These are phyloP conservation scores for Lactarius psammicola DNA, from an alignment of 768 basidiomycete species.

Conservation along the genomic window DNA sequence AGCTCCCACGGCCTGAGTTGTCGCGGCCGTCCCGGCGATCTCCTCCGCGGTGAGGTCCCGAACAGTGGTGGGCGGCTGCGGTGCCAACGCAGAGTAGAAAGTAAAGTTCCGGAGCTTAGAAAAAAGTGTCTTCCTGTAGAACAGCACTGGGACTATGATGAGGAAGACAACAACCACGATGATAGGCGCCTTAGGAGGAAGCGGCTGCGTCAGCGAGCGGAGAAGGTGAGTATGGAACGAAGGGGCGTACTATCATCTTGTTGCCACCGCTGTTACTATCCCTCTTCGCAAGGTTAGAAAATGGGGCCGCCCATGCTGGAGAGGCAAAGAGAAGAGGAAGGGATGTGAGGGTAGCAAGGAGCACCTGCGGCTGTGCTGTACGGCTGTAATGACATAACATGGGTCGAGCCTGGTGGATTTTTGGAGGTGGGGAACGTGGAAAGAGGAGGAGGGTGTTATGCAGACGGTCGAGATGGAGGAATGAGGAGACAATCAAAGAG, in stretches of 20 bases:
- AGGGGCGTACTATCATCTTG: conserved; percentile 12
- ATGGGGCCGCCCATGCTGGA: conserved; percentile 17
- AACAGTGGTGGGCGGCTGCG: conserved; percentile 2
- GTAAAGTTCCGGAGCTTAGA: conserved; percentile 3
- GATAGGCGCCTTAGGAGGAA: conserved; percentile 20
- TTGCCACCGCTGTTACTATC: neutral
- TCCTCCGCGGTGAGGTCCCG: conserved; percentile 28
- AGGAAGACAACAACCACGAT: conserved; percentile 21
- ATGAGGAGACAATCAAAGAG: neutral
- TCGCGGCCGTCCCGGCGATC: conserved; percentile 21
- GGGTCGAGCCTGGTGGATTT: neutral
- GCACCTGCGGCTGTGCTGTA: neutral
- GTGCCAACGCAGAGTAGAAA: neutral
- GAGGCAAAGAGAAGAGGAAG: conserved; percentile 5
- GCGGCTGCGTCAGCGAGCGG: neutral
- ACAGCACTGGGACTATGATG: conserved; percentile 1
- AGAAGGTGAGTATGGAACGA: neutral
- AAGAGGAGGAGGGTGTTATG: neutral
- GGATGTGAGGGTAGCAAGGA: neutral
- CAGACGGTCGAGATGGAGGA: neutral
- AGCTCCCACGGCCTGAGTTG: conserved; percentile 6
- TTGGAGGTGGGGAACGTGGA: neutral
- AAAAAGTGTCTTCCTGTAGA: conserved; percentile 2
- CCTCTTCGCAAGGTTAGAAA: conserved; percentile 8
- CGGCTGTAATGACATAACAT: conserved; percentile 20